Conservation (phyloP, 1,284 basidiomycete genomes). For the Ustilago cynodontis region DNA sequence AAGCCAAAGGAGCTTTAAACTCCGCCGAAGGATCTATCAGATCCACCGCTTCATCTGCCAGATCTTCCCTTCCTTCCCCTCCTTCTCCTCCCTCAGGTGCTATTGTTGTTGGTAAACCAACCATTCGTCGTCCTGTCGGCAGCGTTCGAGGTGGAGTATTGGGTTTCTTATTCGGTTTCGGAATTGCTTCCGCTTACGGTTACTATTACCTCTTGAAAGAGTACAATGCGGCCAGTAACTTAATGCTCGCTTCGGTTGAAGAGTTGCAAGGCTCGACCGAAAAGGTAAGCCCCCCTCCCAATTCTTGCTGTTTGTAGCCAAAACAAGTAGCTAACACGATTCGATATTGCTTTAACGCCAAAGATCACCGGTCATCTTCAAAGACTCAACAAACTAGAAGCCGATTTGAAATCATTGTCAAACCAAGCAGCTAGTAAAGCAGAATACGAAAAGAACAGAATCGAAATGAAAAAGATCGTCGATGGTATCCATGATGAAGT, state of each 20-base stretch:
- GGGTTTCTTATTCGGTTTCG: conserved; percentile 90
- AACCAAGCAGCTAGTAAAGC: conserved; percentile 31
- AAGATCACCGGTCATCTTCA: conserved; percentile 51
- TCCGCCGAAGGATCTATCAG: conserved; percentile 26
- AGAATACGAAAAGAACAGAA: conserved; percentile 39
- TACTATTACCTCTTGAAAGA: conserved; percentile 89
- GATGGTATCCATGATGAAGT: conserved; percentile 57
- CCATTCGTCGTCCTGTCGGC: conserved; percentile 43
- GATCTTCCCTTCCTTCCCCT: conserved; percentile 22
- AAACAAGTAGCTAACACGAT: background rate
- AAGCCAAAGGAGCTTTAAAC: conserved; percentile 35
- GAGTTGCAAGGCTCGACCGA: conserved; percentile 85
- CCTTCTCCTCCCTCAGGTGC: conserved; percentile 32
- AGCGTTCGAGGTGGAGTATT: conserved; percentile 72
- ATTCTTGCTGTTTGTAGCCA: background rate
- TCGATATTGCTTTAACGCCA: no score
- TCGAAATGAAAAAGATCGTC: conserved; percentile 50
- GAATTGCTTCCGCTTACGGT: conserved; percentile 80
- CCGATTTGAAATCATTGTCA: conserved; percentile 47
- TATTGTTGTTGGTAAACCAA: conserved; percentile 39
- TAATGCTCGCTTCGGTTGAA: conserved; percentile 85
- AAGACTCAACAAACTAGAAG: conserved; percentile 52
- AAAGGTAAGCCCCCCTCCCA: conserved; percentile 73
- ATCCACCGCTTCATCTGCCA: conserved; percentile 24
- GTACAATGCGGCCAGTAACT: conserved; percentile 85